Evolutionary conservation across 2,329 filamentous ascomycete genomes (phyloP), one percentile per base, ranked within the genome.

Genomic region (Colletotrichum abscissum): DNA sequence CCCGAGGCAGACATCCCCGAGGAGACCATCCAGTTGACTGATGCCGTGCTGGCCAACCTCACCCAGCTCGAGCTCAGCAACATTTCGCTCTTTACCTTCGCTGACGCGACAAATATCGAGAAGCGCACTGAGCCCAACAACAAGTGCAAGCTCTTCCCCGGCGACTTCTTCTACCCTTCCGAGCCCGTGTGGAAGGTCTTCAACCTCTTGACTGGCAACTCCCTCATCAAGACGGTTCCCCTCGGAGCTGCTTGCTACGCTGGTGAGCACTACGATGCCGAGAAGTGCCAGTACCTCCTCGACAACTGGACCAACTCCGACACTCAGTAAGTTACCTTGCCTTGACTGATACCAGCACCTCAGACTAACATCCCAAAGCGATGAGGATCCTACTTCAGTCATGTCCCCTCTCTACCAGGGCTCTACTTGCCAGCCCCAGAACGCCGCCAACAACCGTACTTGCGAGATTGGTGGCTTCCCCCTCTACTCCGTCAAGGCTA

Each of bases 381-480:
- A 79, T 14, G 67, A 77, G 4, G 81, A 86, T 64, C 84, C 84
- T 2, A 82, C 82, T 9, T 85, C 83, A 1, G 76, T 82, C 59
- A 84, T 84, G 81, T 84, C 79, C 73, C 82, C 84, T 4, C 65
- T 86, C 3, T 85, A 80, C 73, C 77, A 84, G 75, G 83, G 83
- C 5, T 75, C 78, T 5, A 84, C 83, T 16, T 85, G 83, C 33
- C 74, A 79, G 70, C 82, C 81, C 1, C 71, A 75, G 28, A 76
- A 80, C 24, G 79, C 77, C 55, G 70, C 72, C 38, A 72, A 72
- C 57, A 76, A 74, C 33, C 75, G 70, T 67, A 77, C 71, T 1
- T 86, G 85, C 74, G 82, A 79, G 0, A 69, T 84, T 0, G 86
- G 86, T 5, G 85, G 82, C 6, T 84, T 83, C 74, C 84, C 86